Base-by-base conservation (phyloP, 441 rosid species). In the Lepidium campestre region DNA sequence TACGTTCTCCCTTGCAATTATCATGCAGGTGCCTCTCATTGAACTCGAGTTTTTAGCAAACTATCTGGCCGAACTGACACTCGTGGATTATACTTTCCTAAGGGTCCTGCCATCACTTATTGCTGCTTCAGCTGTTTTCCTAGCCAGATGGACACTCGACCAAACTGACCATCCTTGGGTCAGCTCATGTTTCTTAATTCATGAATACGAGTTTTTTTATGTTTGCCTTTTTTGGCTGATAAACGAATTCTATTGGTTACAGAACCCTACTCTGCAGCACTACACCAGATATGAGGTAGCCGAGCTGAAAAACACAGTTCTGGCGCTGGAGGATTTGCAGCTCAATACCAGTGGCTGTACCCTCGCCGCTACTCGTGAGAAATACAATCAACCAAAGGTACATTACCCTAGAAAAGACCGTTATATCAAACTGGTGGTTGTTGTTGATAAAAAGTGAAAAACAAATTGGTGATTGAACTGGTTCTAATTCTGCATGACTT, bases 251-350 rank as follows among this genome's bases (percentile, higher is more conserved):
- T 60, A 4, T 62, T 65, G 45, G 32, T 77, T 73, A 75, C 84
- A 92, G 97, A 92, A 84, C 74, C 82, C 84, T 65, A 90, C 97
- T 50, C 80, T 92, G 70, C 96, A 86, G 75, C 90, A 90, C 76
- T 88, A 92, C 68, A 83, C 96, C 13, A 82, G 69, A 67, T 90
- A 88, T 70, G 80, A 73, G 52, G 84, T 79, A 57, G 70, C 81
- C 25, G 87, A 86, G 57, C 79, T 92, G 54, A 85, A 84, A 78
- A 72, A 66, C 52, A 56, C 86, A 9, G 92, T 90, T 65, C 83
- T 92, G 46, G 92, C 90, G 46, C 65, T 92, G 55, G 97, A 92
- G 79, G 81, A 79, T 53, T 68, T 92, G 78, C 98, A 86, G 78
- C 84, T 83, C 59, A 85, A 84, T 80, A 83, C 81, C 41, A 67